A percentile compares a stretch with the other conserved stretches of the same genome.
These are phyloP conservation scores for Cylindrotheca fusiformis DNA, from an alignment of 108 stramenopile species.

Conservation along the genomic window DNA sequence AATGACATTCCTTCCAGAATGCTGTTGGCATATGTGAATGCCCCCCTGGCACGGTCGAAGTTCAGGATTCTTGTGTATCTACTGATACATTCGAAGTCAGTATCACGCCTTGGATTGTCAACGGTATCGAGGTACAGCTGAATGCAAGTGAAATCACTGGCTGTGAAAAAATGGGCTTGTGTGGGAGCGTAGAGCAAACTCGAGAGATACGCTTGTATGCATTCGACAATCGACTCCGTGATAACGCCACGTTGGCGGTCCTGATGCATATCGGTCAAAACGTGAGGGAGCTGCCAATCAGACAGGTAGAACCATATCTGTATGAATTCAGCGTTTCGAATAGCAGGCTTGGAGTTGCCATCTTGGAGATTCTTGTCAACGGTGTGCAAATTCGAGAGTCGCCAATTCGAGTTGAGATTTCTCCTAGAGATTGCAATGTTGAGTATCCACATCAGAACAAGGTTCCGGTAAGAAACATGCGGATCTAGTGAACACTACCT, in stretches of 20 bases:
- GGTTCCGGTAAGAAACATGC: not conserved
- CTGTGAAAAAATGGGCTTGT: not conserved
- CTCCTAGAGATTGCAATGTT: not conserved
- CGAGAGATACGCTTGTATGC: not conserved
- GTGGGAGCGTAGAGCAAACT: not conserved
- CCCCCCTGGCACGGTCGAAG: not conserved
- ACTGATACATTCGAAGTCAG: not conserved
- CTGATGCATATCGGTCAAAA: not conserved
- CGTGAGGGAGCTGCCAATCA: not conserved
- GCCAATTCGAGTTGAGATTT: conserved; percentile 30
- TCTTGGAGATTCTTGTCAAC: conserved; percentile 26
- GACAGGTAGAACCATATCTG: not conserved
- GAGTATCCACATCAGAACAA: not conserved
- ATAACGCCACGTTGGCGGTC: not conserved
- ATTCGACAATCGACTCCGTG: not conserved
- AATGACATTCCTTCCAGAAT: not conserved
- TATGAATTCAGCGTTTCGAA: conserved; percentile 19
- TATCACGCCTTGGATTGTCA: not conserved
- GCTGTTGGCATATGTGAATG: not conserved
- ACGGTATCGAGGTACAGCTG: not conserved
- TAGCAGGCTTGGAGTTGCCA: conserved; percentile 4
- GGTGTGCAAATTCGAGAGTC: conserved; percentile 29
- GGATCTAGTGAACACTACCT: not conserved
- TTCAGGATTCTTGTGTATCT: not conserved
- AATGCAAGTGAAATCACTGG: not conserved